Conservation (phyloP, 768 basidiomycete species). For the Tulasnella sp. region DNA sequence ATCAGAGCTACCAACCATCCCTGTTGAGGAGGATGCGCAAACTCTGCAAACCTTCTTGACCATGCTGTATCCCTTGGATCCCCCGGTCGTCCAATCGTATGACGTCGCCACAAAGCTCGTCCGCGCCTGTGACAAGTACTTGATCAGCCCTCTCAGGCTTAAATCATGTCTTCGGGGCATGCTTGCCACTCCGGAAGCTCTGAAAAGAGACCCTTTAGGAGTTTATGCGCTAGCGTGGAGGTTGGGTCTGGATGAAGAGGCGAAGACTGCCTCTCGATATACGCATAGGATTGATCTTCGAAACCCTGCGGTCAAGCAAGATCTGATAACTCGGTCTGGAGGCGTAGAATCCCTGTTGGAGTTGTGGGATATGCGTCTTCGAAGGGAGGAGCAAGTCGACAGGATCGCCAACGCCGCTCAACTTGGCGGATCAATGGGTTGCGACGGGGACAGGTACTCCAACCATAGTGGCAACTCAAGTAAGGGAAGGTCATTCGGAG, state of each 20-base stretch:
- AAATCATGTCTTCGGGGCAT: not conserved
- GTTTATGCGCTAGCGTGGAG: not conserved
- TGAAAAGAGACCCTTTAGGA: not conserved
- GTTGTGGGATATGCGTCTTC: not conserved
- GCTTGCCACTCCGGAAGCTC: not conserved
- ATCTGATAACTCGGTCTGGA: not conserved
- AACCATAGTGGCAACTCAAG: not conserved
- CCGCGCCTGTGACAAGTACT: constrained; percentile 8
- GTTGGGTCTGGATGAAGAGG: constrained; percentile 7
- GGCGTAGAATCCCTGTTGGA: not conserved
- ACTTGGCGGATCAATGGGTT: not conserved
- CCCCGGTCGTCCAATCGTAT: not conserved
- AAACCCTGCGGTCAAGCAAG: not conserved
- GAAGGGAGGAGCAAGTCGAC: not conserved
- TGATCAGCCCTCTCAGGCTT: not conserved
- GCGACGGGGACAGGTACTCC: not conserved
- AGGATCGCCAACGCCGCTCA: not conserved
- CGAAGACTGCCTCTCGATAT: constrained; percentile 10
- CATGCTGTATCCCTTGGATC: constrained; percentile 11
- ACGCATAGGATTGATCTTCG: not conserved
- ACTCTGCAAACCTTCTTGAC: not conserved
- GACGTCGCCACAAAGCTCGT: not conserved
- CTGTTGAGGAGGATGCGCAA: not conserved
- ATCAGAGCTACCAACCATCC: not conserved
- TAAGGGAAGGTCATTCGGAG: not conserved